phyloP scores from a whole-genome alignment of 2,329 filamentous ascomycete species.

The Furcasterigmium sp. region DNA sequence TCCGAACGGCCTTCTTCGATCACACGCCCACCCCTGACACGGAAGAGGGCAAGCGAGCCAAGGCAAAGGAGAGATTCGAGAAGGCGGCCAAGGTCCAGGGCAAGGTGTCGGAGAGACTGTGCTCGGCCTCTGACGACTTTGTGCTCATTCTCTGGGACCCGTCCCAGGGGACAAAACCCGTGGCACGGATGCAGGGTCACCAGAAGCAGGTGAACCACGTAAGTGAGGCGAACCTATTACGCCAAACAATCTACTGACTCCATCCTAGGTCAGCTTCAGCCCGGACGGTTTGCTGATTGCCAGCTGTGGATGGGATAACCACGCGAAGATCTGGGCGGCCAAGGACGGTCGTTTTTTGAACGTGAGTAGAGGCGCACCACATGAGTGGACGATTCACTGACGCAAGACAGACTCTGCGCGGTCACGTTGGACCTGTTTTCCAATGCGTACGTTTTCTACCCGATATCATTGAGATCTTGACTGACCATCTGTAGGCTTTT shows the following conservation, averaged over 20 bases:
- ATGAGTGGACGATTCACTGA: conserved; percentile 8
- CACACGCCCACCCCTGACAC: conserved; percentile 66
- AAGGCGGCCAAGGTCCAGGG: conserved; percentile 75
- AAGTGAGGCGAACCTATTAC: neutral
- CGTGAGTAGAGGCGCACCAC: conserved; percentile 6
- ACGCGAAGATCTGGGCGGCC: conserved; percentile 87
- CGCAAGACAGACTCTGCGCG: conserved; percentile 64
- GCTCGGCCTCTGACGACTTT: conserved; percentile 91
- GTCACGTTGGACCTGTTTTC: conserved; percentile 86
- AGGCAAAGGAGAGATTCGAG: conserved; percentile 78
- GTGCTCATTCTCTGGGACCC: conserved; percentile 97
- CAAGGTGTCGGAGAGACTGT: conserved; percentile 74
- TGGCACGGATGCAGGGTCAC: conserved; percentile 86
- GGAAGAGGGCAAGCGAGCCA: conserved; percentile 64
- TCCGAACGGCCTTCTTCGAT: conserved; percentile 83
- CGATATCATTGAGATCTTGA: neutral
- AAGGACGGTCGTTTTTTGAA: conserved; percentile 37
- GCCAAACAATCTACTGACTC: neutral
- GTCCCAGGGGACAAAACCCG: conserved; percentile 68
- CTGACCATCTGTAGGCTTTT: conserved; percentile 68
- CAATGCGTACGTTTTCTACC: neutral
- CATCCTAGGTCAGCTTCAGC: conserved; percentile 64
- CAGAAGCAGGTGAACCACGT: conserved; percentile 94
- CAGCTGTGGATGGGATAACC: conserved; percentile 88
- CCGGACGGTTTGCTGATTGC: conserved; percentile 85